Base-by-base conservation (phyloP, 495 filamentous ascomycete genomes). In the Penicillium riverlandense region DNA sequence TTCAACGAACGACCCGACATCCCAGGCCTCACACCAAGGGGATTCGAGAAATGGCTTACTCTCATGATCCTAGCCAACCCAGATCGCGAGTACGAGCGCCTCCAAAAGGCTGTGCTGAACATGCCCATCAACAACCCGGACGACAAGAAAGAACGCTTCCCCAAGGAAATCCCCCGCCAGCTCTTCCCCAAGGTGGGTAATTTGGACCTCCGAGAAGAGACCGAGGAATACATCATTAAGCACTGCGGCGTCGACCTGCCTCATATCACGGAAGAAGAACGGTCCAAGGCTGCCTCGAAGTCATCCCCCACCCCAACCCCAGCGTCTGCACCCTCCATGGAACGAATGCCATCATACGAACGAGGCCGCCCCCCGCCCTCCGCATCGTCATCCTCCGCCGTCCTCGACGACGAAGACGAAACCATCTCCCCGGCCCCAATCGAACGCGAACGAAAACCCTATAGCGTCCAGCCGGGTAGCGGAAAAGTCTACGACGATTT, bases 41-140 rank as follows among this genome's bases (percentile, higher is more conserved):
- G 91, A 4, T 97, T 95, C 59, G 75, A 84, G 46, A 66, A 66
- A 42, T 95, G 86, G 81, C 79, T 85, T 59, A 88, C 85, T 0
- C 65, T 79, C 14, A 72, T 85, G 63, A 84, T 95, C 38, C 78
- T 80, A 52, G 84, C 86, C 11, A 74, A 88, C 51, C 90, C 91
- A 2, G 79, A 88, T 31, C 75, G 79, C 37, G 91, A 97, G 63
- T 82, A 80, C 47, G 71, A 77, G 36, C 78, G 91, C 6, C 66
- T 97, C 0, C 76, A 82, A 35, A 86, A 81, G 45, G 79, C 89
- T 8, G 78, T 90, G 2, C 55, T 78, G 5, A 75, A 81, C 40
- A 82, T 92, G 74, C 85, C 87, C 1, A 84, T 95, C 55, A 79
- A 78, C 52, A 83, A 82, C 36, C 75, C 79, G 4, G 84, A 89